A percentile compares a stretch with the other conserved stretches of the same genome.
These are phyloP conservation scores for Coprinellus micaceus DNA, from an alignment of 768 basidiomycete species.

Conservation along the genomic window DNA sequence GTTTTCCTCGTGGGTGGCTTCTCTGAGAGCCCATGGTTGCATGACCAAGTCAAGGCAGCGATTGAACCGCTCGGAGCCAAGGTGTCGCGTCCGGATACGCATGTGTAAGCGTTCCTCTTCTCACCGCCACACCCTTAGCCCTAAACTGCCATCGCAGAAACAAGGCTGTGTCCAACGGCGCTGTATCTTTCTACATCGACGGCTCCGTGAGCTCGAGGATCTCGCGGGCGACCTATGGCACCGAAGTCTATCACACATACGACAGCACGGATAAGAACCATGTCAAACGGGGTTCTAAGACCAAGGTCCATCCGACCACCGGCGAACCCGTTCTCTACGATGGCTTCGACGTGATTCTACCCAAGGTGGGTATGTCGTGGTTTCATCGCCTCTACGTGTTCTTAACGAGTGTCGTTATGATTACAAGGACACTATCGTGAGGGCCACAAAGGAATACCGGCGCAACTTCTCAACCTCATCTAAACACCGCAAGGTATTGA, in stretches of 20 bases:
- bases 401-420: not conserved
- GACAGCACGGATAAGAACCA: constrained; percentile 17
- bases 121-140: not conserved
- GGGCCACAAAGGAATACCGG: constrained; percentile 15
- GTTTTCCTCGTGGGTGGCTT: constrained; percentile 57
- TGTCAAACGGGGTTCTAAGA: constrained; percentile 1
- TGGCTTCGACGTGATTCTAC: constrained; percentile 2
- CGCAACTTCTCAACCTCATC: not conserved
- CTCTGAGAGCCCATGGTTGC: constrained; percentile 55
- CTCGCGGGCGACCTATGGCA: constrained; percentile 22
- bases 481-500: constrained; percentile 4
- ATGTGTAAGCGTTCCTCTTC: constrained; percentile 40
- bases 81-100: constrained; percentile 49
- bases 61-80: constrained; percentile 35
- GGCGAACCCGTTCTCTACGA: constrained; percentile 2
- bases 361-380: constrained; percentile 2
- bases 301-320: constrained; percentile 9
- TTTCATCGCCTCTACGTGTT: not conserved
- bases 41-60: constrained; percentile 35
- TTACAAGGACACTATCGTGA: constrained; percentile 14
- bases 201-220: constrained; percentile 22
- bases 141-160: constrained; percentile 15
- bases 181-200: constrained; percentile 24
- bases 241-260: constrained; percentile 11
- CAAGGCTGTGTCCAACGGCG: constrained; percentile 29